These are phyloP conservation scores for Saccharomycopsis babjevae DNA, from an alignment of 805 yeast species.

Conservation along the genomic window DNA sequence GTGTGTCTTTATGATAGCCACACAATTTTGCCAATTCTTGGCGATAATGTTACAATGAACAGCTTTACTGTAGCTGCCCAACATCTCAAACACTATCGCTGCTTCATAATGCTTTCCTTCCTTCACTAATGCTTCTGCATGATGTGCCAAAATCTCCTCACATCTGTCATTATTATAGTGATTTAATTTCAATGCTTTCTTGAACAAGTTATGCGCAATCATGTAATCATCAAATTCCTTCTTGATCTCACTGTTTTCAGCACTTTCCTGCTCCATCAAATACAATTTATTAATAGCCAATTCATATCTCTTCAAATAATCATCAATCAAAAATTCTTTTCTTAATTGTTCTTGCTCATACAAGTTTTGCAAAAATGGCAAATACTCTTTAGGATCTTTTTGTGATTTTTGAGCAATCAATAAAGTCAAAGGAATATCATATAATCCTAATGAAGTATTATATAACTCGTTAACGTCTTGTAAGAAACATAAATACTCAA, in stretches of 20 bases:
- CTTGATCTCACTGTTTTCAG: constrained; percentile 27
- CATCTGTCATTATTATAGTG: constrained; percentile 47
- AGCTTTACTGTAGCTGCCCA: constrained; percentile 49
- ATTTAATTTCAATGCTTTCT: constrained; percentile 54
- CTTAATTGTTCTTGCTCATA: constrained; percentile 59
- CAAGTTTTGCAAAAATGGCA: constrained; percentile 80
- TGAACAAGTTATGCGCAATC: constrained; percentile 57
- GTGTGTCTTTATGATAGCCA: constrained; percentile 38
- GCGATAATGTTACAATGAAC: constrained; percentile 59
- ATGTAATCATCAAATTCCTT: constrained; percentile 62
- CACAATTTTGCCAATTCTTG: constrained; percentile 79
- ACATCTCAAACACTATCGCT: constrained; percentile 65
- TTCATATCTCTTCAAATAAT: constrained; percentile 53
- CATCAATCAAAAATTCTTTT: constrained; percentile 69
- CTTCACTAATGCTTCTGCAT: constrained; percentile 52
- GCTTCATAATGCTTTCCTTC: constrained; percentile 60
- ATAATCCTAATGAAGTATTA: constrained; percentile 67
- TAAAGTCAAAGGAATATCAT: constrained; percentile 72
- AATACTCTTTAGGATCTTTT: constrained; percentile 93
- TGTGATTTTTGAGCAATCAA: constrained; percentile 92
- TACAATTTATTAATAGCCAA: constrained; percentile 62
- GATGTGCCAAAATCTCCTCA: constrained; percentile 42
- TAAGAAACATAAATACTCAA: constrained; percentile 80
- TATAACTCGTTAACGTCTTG: constrained; percentile 82
- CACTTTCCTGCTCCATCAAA: constrained; percentile 33